Base-by-base conservation (phyloP, 2,329 filamentous ascomycete genomes). In the Alternaria alternata region DNA sequence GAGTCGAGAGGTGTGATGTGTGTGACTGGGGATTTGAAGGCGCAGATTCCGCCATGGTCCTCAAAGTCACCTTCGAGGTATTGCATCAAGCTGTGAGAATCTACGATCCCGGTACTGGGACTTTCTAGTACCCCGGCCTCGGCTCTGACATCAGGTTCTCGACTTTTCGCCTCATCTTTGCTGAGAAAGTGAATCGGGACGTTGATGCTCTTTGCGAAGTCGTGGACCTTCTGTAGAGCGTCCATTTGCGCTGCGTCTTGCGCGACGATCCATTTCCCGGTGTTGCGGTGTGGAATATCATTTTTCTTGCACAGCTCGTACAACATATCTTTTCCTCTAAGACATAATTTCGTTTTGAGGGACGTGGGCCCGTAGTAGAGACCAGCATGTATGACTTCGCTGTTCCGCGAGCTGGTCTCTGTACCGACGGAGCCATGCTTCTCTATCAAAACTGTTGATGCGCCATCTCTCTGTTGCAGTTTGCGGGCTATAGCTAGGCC, bases 381-480 rank as follows among this genome's bases (percentile, higher is more conserved):
- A 14, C 95, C 95, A 1, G 92, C 95, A 78, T 99, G 95, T 70
- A 99, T 96, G 56, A 98, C 94, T 85, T 98, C 94, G 74, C 91
- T 94, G 82, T 97, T 97, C 68, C 94, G 89, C 66, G 91, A 92
- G 64, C 91, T 94, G 0, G 93, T 97, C 81, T 97, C 94, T 28
- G 88, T 94, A 51, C 94, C 94, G 26, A 91, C 84, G 51, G 86
- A 84, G 22, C 83, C 79, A 82, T 97, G 91, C 26, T 91, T 88
- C 79, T 97, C 94, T 2, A 97, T 87, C 54, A 97, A 83, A 12
- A 97, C 84, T 0, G 92, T 94, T 2, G 87, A 87, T 6, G 85
- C 84, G 20, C 84, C 81, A 32, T 87, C 82, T 60, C 84, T 82
- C 59, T 80, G 78, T 54, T 93, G 88, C 24, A 97, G 85, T 64